Conservation (phyloP, 2,329 filamentous ascomycete species). For the Albifimbria verrucaria region DNA sequence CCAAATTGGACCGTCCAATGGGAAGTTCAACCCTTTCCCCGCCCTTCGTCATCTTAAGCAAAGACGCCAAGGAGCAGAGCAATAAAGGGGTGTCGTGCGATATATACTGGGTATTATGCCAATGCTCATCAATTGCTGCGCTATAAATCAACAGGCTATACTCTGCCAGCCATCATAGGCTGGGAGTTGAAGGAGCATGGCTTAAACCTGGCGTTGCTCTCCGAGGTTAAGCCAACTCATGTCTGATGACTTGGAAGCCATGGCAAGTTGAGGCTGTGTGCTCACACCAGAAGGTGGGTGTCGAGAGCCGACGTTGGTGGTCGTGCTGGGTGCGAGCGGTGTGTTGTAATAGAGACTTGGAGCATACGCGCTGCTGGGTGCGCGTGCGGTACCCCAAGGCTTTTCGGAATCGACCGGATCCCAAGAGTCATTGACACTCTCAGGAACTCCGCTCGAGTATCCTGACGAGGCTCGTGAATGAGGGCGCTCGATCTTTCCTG, state of each 20-base stretch:
- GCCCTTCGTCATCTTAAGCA: not conserved
- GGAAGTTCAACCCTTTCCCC: not conserved
- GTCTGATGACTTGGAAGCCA: slow-evolving; percentile 54
- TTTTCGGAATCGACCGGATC: slow-evolving; percentile 42
- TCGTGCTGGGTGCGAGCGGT: slow-evolving; percentile 29
- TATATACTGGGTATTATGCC: not conserved
- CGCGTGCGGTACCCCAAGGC: slow-evolving; percentile 48
- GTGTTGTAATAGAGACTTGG: slow-evolving; percentile 40
- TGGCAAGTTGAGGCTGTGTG: slow-evolving; percentile 47
- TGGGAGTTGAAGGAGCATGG: slow-evolving; percentile 12
- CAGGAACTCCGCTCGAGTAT: slow-evolving; percentile 64
- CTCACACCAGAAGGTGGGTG: slow-evolving; percentile 35
- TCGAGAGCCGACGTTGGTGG: slow-evolving; percentile 24
- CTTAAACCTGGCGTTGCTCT: slow-evolving; percentile 31
- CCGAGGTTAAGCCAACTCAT: slow-evolving; percentile 81
- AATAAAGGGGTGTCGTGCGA: not conserved
- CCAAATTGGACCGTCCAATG: not conserved
- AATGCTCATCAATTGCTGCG: not conserved
- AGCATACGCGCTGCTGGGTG: slow-evolving; percentile 50
- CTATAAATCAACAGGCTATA: not conserved
- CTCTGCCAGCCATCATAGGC: slow-evolving; percentile 5
- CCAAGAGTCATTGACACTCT: slow-evolving; percentile 59
- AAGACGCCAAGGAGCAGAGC: not conserved
- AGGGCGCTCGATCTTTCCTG: slow-evolving; percentile 59
- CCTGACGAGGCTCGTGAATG: slow-evolving; percentile 49